Evolutionary conservation across 2,329 filamentous ascomycete genomes (phyloP).

Genomic region (Teratosphaeria gauchensis): DNA sequence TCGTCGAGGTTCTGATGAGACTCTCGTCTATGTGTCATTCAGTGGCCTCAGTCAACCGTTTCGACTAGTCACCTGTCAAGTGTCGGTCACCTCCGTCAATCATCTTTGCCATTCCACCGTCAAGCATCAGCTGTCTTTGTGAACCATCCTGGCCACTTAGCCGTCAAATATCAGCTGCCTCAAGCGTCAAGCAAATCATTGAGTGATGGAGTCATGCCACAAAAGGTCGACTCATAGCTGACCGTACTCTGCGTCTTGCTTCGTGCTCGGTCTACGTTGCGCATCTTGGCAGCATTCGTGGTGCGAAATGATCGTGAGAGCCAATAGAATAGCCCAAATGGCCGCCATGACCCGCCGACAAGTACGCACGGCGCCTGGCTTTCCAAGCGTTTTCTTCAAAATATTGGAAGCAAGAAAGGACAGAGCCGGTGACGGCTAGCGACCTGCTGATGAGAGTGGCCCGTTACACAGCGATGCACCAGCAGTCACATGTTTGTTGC

Average conservation of each 20-base stretch:
- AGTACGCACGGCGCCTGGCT: conserved; percentile 31
- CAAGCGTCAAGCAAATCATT: too few species aligned
- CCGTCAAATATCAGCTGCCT: too few species aligned
- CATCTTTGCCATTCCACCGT: too few species aligned
- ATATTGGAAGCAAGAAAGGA: conserved; percentile 36
- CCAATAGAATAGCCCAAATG: conserved; percentile 40
- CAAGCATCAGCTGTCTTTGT: too few species aligned
- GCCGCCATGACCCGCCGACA: conserved; percentile 37
- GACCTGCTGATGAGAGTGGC: conserved; percentile 11
- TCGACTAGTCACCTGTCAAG: too few species aligned
- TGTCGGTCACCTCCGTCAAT: too few species aligned
- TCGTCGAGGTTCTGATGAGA: too few species aligned
- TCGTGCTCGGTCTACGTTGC: conserved; percentile 40
- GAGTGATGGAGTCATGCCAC: too few species aligned
- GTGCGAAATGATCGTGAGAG: conserved; percentile 29
- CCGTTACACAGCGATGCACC: conserved; percentile 9
- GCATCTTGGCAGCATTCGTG: conserved; percentile 29
- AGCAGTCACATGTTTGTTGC: conserved; percentile 12
- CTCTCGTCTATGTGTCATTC: too few species aligned
- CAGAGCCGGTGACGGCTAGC: conserved; percentile 24
- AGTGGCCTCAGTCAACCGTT: too few species aligned
- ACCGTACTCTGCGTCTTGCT: conserved; percentile 36
- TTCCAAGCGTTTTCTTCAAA: conserved; percentile 29
- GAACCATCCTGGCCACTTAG: too few species aligned
- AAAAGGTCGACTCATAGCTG: too few species aligned